Evolutionary conservation across 169 alveolate genomes (phyloP).

Genomic region (Cryptosporidium tyzzeri): DNA sequence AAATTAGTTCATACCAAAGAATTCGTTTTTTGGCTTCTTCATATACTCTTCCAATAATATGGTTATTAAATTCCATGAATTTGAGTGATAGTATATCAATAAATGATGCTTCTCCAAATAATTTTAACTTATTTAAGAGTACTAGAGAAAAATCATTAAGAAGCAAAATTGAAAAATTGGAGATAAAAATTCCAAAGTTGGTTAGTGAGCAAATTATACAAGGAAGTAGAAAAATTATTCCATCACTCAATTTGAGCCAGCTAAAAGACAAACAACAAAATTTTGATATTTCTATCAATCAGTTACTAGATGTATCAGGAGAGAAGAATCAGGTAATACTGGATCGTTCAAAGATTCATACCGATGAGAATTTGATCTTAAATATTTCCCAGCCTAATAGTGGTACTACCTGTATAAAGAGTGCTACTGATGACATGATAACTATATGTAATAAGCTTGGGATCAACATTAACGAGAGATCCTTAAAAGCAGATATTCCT

Average conservation of each 20-base stretch:
- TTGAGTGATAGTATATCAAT: background rate
- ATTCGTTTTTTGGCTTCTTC: background rate
- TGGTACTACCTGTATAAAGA: slow-evolving; percentile 63
- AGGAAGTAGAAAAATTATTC: slow-evolving; percentile 1
- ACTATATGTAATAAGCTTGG: slow-evolving; percentile 43
- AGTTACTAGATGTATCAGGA: background rate
- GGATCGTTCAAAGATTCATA: slow-evolving; percentile 4
- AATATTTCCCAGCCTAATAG: slow-evolving; percentile 25
- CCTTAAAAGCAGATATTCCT: slow-evolving; percentile 9
- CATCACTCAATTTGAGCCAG: background rate
- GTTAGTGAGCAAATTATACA: background rate
- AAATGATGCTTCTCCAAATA: background rate
- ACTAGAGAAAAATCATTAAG: background rate
- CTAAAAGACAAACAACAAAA: background rate
- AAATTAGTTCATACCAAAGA: background rate
- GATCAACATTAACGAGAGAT: slow-evolving; percentile 3
- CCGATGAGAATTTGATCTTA: slow-evolving; percentile 40
- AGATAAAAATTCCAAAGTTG: background rate
- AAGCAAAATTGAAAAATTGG: background rate
- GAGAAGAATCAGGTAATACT: background rate
- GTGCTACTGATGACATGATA: slow-evolving; percentile 37
- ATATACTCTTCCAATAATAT: background rate
- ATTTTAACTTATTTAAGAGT: background rate
- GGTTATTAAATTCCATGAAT: background rate
- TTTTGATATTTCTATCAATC: background rate